phyloP scores from a whole-genome alignment of 2,329 filamentous ascomycete species.

The Ophiosphaerella narmari region DNA sequence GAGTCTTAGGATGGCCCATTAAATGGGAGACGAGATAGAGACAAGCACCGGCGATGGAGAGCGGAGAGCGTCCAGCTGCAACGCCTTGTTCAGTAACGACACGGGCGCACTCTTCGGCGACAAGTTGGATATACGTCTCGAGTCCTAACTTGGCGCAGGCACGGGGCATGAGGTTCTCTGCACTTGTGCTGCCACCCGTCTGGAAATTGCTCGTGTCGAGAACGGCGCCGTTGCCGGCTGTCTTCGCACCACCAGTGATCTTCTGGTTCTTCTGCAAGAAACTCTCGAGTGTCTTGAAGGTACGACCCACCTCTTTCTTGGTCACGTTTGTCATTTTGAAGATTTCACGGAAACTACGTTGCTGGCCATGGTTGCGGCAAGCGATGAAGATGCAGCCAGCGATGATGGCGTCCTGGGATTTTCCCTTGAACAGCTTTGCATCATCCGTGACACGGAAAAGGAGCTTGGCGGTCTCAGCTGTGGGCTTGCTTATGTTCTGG shows the following conservation, averaged over 20 bases:
- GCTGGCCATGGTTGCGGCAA: slow-evolving; percentile 84
- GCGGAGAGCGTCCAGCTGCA: slow-evolving; percentile 87
- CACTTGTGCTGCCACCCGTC: slow-evolving; percentile 68
- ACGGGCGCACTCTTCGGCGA: slow-evolving; percentile 77
- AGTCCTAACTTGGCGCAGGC: slow-evolving; percentile 85
- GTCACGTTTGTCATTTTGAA: slow-evolving; percentile 89
- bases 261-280: slow-evolving; percentile 73
- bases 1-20: slow-evolving; percentile 75
- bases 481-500: slow-evolving; percentile 69
- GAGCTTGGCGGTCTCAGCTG: slow-evolving; percentile 89
- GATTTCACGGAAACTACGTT: slow-evolving; percentile 92
- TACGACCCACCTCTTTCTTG: slow-evolving; percentile 96
- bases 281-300: slow-evolving; percentile 89
- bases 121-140: slow-evolving; percentile 75
- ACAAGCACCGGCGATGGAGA: slow-evolving; percentile 91
- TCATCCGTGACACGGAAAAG: slow-evolving; percentile 96
- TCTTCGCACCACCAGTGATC: slow-evolving; percentile 26
- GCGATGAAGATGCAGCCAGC: slow-evolving; percentile 98
- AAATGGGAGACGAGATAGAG: slow-evolving; percentile 95
- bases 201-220: slow-evolving; percentile 64
- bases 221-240: slow-evolving; percentile 47
- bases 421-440: slow-evolving; percentile 91
- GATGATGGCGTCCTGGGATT: slow-evolving; percentile 90
- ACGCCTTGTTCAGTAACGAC: slow-evolving; percentile 77
- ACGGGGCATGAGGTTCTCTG: slow-evolving; percentile 82